Evolutionary conservation across 257 asterid species (phyloP).

Genomic region (Solanum virginianum): DNA sequence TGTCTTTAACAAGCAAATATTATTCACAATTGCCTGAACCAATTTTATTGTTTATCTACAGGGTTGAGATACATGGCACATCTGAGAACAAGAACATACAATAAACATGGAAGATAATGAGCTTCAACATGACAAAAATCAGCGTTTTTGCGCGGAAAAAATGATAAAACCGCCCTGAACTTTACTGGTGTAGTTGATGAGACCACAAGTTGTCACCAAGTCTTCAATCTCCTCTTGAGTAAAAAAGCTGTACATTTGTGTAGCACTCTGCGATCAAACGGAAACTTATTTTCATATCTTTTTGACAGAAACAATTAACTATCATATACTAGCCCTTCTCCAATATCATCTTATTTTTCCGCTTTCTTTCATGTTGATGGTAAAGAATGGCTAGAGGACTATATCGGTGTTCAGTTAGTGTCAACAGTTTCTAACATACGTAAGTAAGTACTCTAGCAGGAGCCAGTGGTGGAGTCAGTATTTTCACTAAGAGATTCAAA

Average conservation of each 20-base stretch:
- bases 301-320: background rate
- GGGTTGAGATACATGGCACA: background rate
- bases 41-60: background rate
- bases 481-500: no score
- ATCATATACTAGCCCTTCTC: background rate
- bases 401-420: background rate
- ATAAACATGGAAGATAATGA: background rate
- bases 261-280: conserved; percentile 23
- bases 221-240: conserved; percentile 82
- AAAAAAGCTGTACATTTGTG: conserved; percentile 36
- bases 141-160: conserved; percentile 82
- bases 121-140: background rate
- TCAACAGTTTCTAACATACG: background rate
- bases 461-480: background rate
- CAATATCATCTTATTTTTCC: background rate
- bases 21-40: background rate
- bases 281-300: background rate
- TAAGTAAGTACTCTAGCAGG: background rate
- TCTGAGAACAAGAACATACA: background rate
- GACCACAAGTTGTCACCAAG: conserved; percentile 68
- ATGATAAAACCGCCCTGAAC: conserved; percentile 67
- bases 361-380: background rate
- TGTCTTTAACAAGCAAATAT: background rate
- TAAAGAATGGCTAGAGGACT: background rate
- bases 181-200: conserved; percentile 51